A percentile compares a stretch with the other conserved stretches of the same genome.
Conservation (phyloP, 495 filamentous ascomycete genomes). For the Aspergillus hancockii region DNA sequence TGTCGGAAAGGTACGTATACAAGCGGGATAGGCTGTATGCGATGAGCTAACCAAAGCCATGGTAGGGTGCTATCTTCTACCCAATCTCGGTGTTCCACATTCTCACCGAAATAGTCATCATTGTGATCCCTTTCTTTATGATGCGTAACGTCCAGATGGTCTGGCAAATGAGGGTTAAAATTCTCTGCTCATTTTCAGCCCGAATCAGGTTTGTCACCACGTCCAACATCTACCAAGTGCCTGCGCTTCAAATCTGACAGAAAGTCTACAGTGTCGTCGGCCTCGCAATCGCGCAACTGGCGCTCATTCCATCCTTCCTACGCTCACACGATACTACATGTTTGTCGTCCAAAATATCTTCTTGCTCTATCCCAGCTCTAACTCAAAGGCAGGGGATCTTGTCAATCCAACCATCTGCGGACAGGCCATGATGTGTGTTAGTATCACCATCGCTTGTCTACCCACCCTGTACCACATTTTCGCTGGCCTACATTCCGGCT, state of each 20-base stretch:
- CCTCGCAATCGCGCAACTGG: constrained; percentile 24
- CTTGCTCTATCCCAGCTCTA: not conserved
- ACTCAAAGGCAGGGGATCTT: constrained; percentile 21
- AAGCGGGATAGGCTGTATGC: too few species aligned
- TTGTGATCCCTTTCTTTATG: constrained; percentile 26
- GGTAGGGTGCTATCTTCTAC: constrained; percentile 17
- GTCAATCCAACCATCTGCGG: constrained; percentile 14
- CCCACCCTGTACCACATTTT: constrained; percentile 42
- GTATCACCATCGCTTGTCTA: constrained; percentile 32
- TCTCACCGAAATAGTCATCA: constrained; percentile 25
- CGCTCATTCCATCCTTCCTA: constrained; percentile 23
- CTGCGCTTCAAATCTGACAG: too few species aligned
- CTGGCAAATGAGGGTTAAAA: constrained; percentile 22
- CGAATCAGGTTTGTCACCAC: constrained; percentile 18
- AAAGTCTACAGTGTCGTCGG: constrained; percentile 17
- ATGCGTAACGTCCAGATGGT: constrained; percentile 28
- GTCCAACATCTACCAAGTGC: too few species aligned
- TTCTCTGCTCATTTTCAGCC: constrained; percentile 26
- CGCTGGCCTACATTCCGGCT: constrained; percentile 35
- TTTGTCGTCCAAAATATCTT: constrained; percentile 6
- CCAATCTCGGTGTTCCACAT: constrained; percentile 26
- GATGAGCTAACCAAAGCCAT: too few species aligned
- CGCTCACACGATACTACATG: constrained; percentile 25
- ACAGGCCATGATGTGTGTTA: constrained; percentile 31
- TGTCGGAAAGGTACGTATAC: constrained; percentile 10